Evolutionary conservation across 345 rosid genomes (phyloP).

Genomic region (Raphanus sativus): DNA sequence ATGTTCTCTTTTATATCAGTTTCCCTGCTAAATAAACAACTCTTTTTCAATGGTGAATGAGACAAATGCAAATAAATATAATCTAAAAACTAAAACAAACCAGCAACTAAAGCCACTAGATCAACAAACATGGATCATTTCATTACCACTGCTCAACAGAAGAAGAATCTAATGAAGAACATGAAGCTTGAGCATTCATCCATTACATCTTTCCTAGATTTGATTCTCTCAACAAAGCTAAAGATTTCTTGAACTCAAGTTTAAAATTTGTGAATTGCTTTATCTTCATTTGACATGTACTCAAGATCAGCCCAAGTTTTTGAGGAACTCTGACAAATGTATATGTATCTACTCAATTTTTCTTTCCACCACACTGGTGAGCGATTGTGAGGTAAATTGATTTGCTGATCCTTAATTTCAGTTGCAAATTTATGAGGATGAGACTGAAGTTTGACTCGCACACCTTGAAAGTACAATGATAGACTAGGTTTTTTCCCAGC

Average conservation of each 20-base stretch:
- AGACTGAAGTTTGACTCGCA: too few relatives aligned
- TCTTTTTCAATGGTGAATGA: not conserved
- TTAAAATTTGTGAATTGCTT: not conserved
- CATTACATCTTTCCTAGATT: not conserved
- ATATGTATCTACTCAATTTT: constrained; percentile 14
- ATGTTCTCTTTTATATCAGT: not conserved
- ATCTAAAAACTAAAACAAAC: not conserved
- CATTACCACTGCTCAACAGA: not conserved
- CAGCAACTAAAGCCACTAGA: not conserved
- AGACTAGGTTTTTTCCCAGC: too few relatives aligned
- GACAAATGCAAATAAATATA: not conserved
- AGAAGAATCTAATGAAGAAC: not conserved
- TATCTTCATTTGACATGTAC: not conserved
- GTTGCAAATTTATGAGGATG: not conserved
- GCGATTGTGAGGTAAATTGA: not conserved
- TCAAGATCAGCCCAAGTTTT: not conserved
- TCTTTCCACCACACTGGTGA: not conserved
- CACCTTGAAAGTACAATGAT: too few relatives aligned
- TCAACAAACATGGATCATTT: not conserved
- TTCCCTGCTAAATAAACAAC: not conserved
- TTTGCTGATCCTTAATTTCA: not conserved
- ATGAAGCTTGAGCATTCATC: not conserved
- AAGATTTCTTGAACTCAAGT: not conserved
- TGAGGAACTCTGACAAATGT: not conserved
- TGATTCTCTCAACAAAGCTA: not conserved